Evolutionary conservation across 1,284 basidiomycete genomes (phyloP).

Genomic region (Irpex sp.): DNA sequence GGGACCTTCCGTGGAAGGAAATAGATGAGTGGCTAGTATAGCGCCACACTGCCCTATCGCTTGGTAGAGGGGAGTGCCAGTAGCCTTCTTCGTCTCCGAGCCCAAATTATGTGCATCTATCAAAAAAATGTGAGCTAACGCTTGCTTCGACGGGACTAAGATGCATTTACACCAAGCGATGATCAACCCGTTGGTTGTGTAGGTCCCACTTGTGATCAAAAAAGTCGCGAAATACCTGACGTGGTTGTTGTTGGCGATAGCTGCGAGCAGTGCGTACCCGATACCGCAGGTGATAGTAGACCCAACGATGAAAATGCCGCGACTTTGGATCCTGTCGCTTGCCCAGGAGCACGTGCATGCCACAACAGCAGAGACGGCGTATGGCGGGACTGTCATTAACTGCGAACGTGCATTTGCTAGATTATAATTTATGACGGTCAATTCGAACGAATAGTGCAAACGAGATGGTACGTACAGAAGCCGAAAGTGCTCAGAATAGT

Average conservation of each 20-base stretch:
- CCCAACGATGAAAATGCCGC: slow-evolving; percentile 59
- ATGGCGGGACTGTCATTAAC: slow-evolving; percentile 78
- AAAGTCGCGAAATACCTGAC: slow-evolving; percentile 68
- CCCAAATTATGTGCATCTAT: slow-evolving; percentile 69
- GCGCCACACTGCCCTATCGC: slow-evolving; percentile 74
- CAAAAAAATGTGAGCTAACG: neutral
- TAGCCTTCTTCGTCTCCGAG: slow-evolving; percentile 73
- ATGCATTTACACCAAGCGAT: slow-evolving; percentile 67
- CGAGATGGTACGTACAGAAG: slow-evolving; percentile 36
- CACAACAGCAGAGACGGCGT: slow-evolving; percentile 67
- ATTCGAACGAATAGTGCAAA: neutral
- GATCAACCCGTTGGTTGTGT: slow-evolving; percentile 61
- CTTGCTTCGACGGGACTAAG: neutral
- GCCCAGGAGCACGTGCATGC: slow-evolving; percentile 59
- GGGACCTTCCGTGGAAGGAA: slow-evolving; percentile 60
- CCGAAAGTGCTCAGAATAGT: slow-evolving; percentile 78
- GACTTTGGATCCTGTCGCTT: slow-evolving; percentile 74
- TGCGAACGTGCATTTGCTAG: slow-evolving; percentile 52
- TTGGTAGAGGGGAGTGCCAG: slow-evolving; percentile 73
- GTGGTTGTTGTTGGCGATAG: slow-evolving; percentile 40
- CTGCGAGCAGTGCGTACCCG: slow-evolving; percentile 62
- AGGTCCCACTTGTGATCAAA: slow-evolving; percentile 66
- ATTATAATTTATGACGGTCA: neutral
- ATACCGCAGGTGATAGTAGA: slow-evolving; percentile 51
- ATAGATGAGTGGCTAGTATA: slow-evolving; percentile 69